Evolutionary conservation across 345 rosid genomes (phyloP).

Genomic region (Dovyalis caffra): DNA sequence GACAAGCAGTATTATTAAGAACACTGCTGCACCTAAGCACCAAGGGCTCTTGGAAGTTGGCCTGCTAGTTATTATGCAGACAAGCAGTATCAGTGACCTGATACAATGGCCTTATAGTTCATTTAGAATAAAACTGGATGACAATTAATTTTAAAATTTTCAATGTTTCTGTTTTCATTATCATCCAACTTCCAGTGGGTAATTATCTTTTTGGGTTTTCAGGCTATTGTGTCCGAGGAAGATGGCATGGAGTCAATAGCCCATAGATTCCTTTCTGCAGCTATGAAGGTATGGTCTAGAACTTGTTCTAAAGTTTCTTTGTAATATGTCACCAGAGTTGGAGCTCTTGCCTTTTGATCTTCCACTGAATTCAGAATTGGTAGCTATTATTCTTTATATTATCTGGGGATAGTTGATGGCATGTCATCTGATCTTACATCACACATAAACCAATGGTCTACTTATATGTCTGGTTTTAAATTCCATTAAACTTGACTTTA

Average conservation of each 20-base stretch:
- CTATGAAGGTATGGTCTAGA: constrained; percentile 61
- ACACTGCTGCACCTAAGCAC: too few relatives aligned
- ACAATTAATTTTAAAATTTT: background rate
- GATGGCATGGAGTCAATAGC: constrained; percentile 98
- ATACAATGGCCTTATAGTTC: background rate
- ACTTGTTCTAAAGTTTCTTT: background rate
- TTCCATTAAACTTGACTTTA: background rate
- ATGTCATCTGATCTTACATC: too few relatives aligned
- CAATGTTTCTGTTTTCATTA: background rate
- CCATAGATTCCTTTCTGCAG: constrained; percentile 88
- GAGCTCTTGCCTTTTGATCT: background rate
- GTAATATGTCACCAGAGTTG: background rate
- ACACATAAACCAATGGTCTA: too few relatives aligned
- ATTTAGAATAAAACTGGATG: background rate
- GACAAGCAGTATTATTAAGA: too few relatives aligned
- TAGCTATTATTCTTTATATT: too few relatives aligned
- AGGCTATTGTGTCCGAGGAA: constrained; percentile 91
- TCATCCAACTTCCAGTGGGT: background rate
- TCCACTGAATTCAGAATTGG: background rate
- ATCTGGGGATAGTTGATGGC: too few relatives aligned
- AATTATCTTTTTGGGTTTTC: constrained; percentile 14
- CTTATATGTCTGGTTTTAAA: background rate
- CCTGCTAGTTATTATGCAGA: too few relatives aligned
- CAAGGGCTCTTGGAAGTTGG: too few relatives aligned
- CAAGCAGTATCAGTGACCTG: background rate